These are phyloP conservation scores for Biscogniauxia mediterranea DNA, from an alignment of 2,329 filamentous ascomycete species.

Conservation along the genomic window DNA sequence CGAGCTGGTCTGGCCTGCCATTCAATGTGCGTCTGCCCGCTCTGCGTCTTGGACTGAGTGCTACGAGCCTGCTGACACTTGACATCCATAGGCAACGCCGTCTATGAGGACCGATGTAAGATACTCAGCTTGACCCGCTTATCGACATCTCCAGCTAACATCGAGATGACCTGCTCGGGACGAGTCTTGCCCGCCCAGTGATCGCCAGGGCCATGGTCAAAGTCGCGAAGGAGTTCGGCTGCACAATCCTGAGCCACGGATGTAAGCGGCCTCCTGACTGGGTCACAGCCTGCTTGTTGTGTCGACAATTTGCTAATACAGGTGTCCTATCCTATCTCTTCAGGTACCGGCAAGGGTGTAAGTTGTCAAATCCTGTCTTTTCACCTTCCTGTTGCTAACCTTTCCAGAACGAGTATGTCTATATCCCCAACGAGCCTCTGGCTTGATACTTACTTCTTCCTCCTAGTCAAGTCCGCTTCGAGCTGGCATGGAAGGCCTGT, in stretches of 20 bases:
- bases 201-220: slow-evolving; percentile 49
- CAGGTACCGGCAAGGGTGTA: slow-evolving; percentile 19
- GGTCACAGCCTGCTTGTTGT: too few species aligned
- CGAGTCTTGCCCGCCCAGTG: slow-evolving; percentile 65
- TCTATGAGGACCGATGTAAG: slow-evolving; percentile 60
- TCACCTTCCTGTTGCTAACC: slow-evolving; percentile 9
- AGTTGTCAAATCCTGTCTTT: not conserved
- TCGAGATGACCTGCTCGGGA: slow-evolving; percentile 51
- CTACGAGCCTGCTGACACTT: too few species aligned
- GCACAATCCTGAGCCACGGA: slow-evolving; percentile 36
- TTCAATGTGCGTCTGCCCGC: slow-evolving; percentile 6
- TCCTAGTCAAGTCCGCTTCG: slow-evolving; percentile 38
- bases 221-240: slow-evolving; percentile 37
- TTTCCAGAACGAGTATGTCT: slow-evolving; percentile 30
- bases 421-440: too few species aligned
- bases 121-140: too few species aligned
- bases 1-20: slow-evolving; percentile 5
- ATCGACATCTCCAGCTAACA: too few species aligned
- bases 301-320: too few species aligned
- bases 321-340: too few species aligned
- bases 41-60: too few species aligned
- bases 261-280: too few species aligned
- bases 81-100: slow-evolving; percentile 46
- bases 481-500: slow-evolving; percentile 33
- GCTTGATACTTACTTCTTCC: not conserved